These are phyloP conservation scores for Cytospora chrysosperma DNA, from an alignment of 2,329 filamentous ascomycete species.

Conservation along the genomic window DNA sequence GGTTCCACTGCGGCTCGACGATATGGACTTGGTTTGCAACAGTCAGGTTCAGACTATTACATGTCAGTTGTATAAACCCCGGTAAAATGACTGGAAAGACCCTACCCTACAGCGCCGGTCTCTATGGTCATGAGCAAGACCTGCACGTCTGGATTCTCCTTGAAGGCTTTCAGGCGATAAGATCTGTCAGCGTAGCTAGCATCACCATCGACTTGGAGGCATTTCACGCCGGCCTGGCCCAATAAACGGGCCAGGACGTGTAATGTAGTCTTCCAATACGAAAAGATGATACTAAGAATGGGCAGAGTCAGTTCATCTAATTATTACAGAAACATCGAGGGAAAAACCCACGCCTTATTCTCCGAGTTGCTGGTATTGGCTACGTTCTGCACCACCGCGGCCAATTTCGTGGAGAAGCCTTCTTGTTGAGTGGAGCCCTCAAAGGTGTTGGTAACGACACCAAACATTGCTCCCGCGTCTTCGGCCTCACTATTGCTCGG, in stretches of 20 bases:
- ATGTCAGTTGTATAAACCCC: neutral
- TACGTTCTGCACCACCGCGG: slow-evolving; percentile 33
- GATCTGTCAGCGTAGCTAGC: slow-evolving; percentile 38
- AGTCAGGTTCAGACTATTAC: slow-evolving; percentile 44
- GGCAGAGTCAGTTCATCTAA: neutral
- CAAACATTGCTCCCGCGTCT: neutral
- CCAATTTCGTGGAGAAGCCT: slow-evolving; percentile 37
- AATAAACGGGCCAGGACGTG: slow-evolving; percentile 38
- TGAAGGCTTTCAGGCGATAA: slow-evolving; percentile 40
- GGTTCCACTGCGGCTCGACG: slow-evolving; percentile 56
- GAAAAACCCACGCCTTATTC: neutral
- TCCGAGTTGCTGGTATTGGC: slow-evolving; percentile 25
- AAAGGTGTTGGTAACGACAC: too few relatives aligned
- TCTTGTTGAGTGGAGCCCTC: neutral
- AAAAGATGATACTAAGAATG: slow-evolving; percentile 43
- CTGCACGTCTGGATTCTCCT: slow-evolving; percentile 24
- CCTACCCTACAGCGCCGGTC: slow-evolving; percentile 50
- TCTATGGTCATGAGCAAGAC: slow-evolving; percentile 55
- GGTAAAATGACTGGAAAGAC: neutral
- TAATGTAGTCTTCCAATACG: slow-evolving; percentile 45
- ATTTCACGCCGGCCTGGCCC: slow-evolving; percentile 29
- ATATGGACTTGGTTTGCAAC: slow-evolving; percentile 49
- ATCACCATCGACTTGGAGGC: slow-evolving; percentile 46
- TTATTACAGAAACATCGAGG: fast-evolving
- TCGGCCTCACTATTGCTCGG: neutral